Percentiles rank a stretch among this genome's conserved stretches.
Evolutionary conservation across 139 green algal species (phyloP).

Genomic region (Pleodorina starrii): DNA sequence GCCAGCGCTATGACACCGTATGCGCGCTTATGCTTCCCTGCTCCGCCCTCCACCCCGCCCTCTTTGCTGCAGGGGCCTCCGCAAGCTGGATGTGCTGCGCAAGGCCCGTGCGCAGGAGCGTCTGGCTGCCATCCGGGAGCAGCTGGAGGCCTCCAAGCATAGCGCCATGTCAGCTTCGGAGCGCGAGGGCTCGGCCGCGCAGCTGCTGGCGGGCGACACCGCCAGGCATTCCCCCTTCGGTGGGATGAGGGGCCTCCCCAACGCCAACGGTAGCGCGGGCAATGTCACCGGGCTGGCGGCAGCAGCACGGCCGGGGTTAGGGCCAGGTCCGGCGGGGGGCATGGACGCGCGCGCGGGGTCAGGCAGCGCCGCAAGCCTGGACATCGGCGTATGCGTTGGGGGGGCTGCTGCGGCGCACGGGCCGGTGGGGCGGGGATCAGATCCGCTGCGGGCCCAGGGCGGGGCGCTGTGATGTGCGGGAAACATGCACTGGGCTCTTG

Average conservation of each 20-base stretch:
- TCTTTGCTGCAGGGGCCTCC: slow-evolving; percentile 26
- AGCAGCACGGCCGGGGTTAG: background rate
- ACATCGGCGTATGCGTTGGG: too few species aligned
- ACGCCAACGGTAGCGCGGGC: background rate
- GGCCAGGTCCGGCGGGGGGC: too few species aligned
- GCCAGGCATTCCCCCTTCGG: too few species aligned
- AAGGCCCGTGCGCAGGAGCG: slow-evolving; percentile 17
- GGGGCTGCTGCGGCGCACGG: too few species aligned
- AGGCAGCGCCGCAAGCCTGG: too few species aligned
- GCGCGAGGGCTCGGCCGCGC: background rate
- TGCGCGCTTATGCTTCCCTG: background rate
- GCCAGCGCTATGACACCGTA: background rate
- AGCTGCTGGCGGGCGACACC: background rate
- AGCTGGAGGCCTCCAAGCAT: background rate
- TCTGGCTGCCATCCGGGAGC: background rate
- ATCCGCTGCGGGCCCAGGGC: too few species aligned
- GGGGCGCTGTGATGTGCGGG: too few species aligned
- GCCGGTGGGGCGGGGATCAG: too few species aligned
- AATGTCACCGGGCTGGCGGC: background rate
- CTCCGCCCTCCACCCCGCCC: background rate
- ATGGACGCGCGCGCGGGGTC: too few species aligned
- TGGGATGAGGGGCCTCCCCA: background rate
- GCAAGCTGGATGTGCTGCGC: slow-evolving; percentile 35
- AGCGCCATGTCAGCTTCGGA: background rate
- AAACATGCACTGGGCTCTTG: too few species aligned